These are phyloP conservation scores for Rhododendron henanense DNA, from an alignment of 148 eudicot genomes.

Conservation along the genomic window DNA sequence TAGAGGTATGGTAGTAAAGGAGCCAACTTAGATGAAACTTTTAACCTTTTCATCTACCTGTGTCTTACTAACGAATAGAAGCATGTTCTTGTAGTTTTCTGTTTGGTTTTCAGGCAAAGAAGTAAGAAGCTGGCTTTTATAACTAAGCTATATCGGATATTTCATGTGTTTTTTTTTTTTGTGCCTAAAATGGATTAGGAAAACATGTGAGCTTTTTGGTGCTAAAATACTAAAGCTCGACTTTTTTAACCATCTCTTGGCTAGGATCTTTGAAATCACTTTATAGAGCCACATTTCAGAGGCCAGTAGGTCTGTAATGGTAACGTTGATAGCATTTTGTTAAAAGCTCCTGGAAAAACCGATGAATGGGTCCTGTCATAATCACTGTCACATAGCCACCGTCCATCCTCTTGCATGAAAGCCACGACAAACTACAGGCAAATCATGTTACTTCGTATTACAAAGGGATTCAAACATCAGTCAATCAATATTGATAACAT, in stretches of 20 bases:
- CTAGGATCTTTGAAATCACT: not conserved
- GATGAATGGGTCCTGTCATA: not conserved
- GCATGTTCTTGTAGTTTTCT: not conserved
- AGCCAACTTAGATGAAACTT: not conserved
- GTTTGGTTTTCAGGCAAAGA: not conserved
- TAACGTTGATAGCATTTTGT: not conserved
- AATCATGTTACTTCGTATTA: not conserved
- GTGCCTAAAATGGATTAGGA: too few species aligned
- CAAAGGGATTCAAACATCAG: not conserved
- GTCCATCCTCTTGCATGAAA: not conserved
- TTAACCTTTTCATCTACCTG: too few species aligned
- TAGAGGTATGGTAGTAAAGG: not conserved
- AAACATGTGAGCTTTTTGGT: not conserved
- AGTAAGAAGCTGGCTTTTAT: not conserved
- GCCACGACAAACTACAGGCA: not conserved
- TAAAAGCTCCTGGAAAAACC: not conserved
- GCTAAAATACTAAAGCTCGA: not conserved
- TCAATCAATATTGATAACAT: not conserved
- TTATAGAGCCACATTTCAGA: not conserved
- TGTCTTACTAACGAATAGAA: too few species aligned
- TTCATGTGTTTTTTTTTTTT: too few species aligned
- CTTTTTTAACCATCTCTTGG: not conserved
- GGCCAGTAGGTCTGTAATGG: not conserved
- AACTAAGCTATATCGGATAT: not conserved
- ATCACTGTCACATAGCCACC: not conserved